Evolutionary conservation across 768 basidiomycete genomes (phyloP).

Genomic region (Russula sp.): DNA sequence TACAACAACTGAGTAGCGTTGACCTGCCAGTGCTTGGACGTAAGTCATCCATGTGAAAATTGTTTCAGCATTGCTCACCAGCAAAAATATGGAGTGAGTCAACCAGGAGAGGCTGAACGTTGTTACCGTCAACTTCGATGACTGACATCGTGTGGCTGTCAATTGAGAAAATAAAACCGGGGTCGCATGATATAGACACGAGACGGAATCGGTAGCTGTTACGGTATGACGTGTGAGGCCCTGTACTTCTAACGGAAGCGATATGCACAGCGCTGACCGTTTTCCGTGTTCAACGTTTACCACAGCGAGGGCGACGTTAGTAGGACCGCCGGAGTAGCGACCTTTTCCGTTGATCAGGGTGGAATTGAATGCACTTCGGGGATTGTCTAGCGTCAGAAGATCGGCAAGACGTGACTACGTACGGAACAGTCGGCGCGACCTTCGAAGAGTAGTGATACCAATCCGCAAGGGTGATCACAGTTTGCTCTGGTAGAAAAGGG

Average conservation of each 20-base stretch:
- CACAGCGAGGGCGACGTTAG: neutral
- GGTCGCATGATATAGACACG: conserved; percentile 14
- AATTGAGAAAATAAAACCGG: conserved; percentile 16
- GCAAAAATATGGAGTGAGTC: conserved; percentile 17
- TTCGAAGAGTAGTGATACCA: conserved; percentile 23
- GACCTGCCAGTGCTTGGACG: neutral
- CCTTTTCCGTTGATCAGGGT: conserved; percentile 24
- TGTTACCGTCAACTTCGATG: conserved; percentile 24
- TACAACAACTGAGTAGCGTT: conserved; percentile 21
- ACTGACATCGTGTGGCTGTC: conserved; percentile 20
- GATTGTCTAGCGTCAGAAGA: neutral
- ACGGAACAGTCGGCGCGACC: neutral
- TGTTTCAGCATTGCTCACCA: neutral
- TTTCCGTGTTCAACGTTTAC: conserved; percentile 14
- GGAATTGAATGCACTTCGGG: conserved; percentile 14
- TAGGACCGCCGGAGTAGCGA: conserved; percentile 18
- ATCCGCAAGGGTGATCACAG: conserved; percentile 28
- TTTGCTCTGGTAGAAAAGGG: conserved; percentile 13
- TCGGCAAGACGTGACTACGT: neutral
- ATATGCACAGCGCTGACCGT: conserved; percentile 2
- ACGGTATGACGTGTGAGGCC: neutral
- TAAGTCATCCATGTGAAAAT: neutral
- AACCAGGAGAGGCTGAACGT: conserved; percentile 9
- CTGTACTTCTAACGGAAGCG: neutral
- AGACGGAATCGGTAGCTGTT: conserved; percentile 13